Conservation (phyloP, 257 asterid genomes). For the Scutellaria baicalensis region DNA sequence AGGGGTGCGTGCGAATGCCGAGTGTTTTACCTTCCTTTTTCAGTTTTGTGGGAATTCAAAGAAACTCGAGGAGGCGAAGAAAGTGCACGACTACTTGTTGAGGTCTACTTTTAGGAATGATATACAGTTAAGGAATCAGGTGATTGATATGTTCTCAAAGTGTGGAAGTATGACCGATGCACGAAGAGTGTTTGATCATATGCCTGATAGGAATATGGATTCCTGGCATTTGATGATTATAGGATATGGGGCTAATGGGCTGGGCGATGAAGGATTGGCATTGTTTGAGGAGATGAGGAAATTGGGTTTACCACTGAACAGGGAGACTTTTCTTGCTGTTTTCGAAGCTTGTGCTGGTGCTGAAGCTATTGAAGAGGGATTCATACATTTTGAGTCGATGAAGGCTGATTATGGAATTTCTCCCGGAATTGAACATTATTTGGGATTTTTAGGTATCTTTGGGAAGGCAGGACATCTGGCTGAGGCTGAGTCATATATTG, state of each 20-base stretch:
- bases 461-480: constrained; percentile 83
- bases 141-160: constrained; percentile 73
- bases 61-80: constrained; percentile 82
- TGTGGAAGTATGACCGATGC: constrained; percentile 92
- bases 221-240: constrained; percentile 88
- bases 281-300: constrained; percentile 80
- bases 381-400: constrained; percentile 81
- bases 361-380: constrained; percentile 89
- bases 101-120: constrained; percentile 71
- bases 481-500: constrained; percentile 69
- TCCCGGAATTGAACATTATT: constrained; percentile 67
- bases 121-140: constrained; percentile 54
- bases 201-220: constrained; percentile 79
- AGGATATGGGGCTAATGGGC: constrained; percentile 72
- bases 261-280: constrained; percentile 88
- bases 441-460: constrained; percentile 72
- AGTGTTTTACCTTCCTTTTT: constrained; percentile 67
- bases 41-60: constrained; percentile 60
- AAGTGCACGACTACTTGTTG: constrained; percentile 80
- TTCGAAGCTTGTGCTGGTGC: constrained; percentile 90
- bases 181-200: constrained; percentile 81
- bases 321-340: constrained; percentile 70
- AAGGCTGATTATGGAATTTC: constrained; percentile 57
- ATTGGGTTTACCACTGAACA: constrained; percentile 48
- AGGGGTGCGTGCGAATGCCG: constrained; percentile 56